Evolutionary conservation across 139 green algal species (phyloP), one percentile per base, ranked within the genome.

Genomic region (Closterium sp.): DNA sequence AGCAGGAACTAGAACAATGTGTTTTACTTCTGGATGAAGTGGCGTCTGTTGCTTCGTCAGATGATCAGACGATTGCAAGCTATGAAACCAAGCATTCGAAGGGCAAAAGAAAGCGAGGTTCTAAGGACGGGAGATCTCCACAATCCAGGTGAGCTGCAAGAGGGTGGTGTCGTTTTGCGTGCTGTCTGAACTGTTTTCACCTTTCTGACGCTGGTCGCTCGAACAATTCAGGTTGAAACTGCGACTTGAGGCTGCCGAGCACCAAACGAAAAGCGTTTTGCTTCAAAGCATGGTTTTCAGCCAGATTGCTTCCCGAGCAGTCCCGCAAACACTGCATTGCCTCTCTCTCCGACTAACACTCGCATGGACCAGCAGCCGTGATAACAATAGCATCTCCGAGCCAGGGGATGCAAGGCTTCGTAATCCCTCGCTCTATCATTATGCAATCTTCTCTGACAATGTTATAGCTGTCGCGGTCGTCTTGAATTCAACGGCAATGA

Each of bases 261-360:
- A 27, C 21, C 84, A 88, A 32, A 92, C 62, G 9, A 62, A 79
- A 32, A 62, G 19, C 24, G 89, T 92, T 19, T 24, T 86, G 6
- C 84, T 89, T 86, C 90, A 93, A 29, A 93, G 90, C 90, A 93
- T 45, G 90, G 29, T 93, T 30, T 93, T 91, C 50, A 90, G 90
- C 90, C 90, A 93, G 42, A 90, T 93, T 30, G 90, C 90, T 28
- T 88, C 90, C 19, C 84, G 91, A n/a, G 85, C 90, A n/a, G 85
- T 93, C 28, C 90, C 90, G 1, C 30, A 93, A 32, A 31, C 85
- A n/a, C 19, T 93, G 38, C 90, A 93, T 45, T 93, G 90, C 90
- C 85, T 93, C 13, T 88, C 85, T 30, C 91, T 93, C 28, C 31
- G 85, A 27, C 42, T 93, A 28, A 93, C 50, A 30, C n/a, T 31